A percentile compares a stretch with the other conserved stretches of the same genome.
Conservation (phyloP, 345 rosid species). For the Pistacia vera region DNA sequence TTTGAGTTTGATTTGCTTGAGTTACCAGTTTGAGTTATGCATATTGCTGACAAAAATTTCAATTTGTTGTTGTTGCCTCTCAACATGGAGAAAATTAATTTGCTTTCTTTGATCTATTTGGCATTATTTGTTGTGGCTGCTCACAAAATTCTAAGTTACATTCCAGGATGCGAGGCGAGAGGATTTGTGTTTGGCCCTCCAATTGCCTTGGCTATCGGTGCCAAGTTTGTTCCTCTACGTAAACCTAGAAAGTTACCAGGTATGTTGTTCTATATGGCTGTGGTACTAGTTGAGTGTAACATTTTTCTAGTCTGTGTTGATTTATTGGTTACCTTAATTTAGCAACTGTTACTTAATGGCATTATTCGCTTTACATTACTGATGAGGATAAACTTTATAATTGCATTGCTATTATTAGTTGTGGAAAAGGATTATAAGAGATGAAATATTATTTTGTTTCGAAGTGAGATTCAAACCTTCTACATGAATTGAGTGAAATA, state of each 20-base stretch:
- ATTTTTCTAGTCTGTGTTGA: neutral
- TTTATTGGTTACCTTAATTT: neutral
- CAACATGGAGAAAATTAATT: neutral
- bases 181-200: slow-evolving; percentile 89
- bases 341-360: neutral
- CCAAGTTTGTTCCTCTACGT: slow-evolving; percentile 82
- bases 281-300: neutral
- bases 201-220: slow-evolving; percentile 85
- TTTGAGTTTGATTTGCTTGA: neutral
- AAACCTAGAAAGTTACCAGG: slow-evolving; percentile 87
- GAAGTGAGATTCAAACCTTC: neutral
- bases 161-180: slow-evolving; percentile 82
- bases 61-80: neutral
- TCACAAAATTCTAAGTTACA: slow-evolving; percentile 1
- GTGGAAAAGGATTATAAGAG: neutral
- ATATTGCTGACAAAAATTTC: neutral
- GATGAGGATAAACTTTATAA: neutral
- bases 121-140: neutral
- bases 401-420: neutral
- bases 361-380: neutral
- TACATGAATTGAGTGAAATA: neutral
- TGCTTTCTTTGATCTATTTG: neutral
- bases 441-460: neutral
- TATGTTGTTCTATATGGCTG: slow-evolving; percentile 14
- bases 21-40: neutral